A percentile compares a stretch with the other conserved stretches of the same genome.
phyloP scores from a whole-genome alignment of 208 protist genomes.

The Trypanosomatidae sp. region DNA sequence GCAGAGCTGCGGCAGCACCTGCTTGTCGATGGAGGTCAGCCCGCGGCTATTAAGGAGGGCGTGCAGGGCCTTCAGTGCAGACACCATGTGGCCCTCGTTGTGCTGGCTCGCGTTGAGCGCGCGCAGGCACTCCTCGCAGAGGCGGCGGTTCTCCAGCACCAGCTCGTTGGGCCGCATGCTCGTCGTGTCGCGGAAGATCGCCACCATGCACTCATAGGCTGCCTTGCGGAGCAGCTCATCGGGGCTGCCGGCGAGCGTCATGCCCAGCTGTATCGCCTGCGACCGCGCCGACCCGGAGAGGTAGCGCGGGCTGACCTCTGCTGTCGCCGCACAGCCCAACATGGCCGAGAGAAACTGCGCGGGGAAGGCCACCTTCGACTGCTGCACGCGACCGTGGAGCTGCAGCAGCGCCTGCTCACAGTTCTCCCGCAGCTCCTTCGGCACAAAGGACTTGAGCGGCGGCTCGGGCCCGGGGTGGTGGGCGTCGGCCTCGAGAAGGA shows the following conservation, averaged over 20 bases:
- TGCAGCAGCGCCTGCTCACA: conserved; percentile 82
- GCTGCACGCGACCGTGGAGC: conserved; percentile 71
- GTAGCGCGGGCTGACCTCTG: conserved; percentile 80
- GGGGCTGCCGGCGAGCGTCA: conserved; percentile 54
- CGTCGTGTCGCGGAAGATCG: conserved; percentile 69
- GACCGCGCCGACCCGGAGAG: conserved; percentile 52
- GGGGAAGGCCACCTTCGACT: conserved; percentile 44
- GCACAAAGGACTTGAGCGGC: conserved; percentile 81
- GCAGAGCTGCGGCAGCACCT: conserved; percentile 76
- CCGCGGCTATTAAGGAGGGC: conserved; percentile 78
- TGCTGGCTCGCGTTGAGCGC: conserved; percentile 78
- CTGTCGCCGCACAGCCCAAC: conserved; percentile 61
- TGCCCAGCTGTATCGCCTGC: conserved; percentile 81
- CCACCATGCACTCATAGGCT: conserved; percentile 83
- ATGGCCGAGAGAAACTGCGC: conserved; percentile 84
- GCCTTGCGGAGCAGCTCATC: conserved; percentile 61
- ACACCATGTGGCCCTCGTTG: conserved; percentile 79
- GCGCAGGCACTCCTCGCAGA: conserved; percentile 79
- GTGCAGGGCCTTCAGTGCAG: conserved; percentile 66
- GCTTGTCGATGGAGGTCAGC: conserved; percentile 70
- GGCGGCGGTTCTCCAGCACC: conserved; percentile 74
- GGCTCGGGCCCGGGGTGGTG: conserved; percentile 37
- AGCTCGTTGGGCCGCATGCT: conserved; percentile 80
- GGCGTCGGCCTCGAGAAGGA: conserved; percentile 67
- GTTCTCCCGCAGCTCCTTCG: conserved; percentile 84